Base-by-base conservation (phyloP, 176 grass and related monocot species). In the Panicum miliaceum region DNA sequence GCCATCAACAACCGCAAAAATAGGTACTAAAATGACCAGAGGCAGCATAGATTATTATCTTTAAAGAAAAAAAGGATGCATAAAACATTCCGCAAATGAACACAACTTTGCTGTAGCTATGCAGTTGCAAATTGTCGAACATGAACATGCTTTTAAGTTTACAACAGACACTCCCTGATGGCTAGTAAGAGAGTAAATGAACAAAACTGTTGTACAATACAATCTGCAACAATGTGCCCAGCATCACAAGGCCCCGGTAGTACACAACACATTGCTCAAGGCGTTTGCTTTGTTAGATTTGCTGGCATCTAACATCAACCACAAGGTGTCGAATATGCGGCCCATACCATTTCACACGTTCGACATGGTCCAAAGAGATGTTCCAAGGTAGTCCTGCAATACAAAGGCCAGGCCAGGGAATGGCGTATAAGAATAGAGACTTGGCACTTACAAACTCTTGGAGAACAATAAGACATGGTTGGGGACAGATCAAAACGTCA, bases 281-380 rank as follows among this genome's bases (percentile, higher is more conserved):
- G 25, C 6, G 26, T 60, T 25, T 52, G 34, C 46, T 40, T 42
- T 43, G 72, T 8, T 59, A 84, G 38, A 72, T 64, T 78, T 60
- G 63, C 53, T 50, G 47, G 84, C 96, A 95, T 68, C 80, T 92
- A 54, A 98, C 73, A 84, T 98, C 96, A 25, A 77, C 91, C 64
- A 98, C 96, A 34, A 98, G 73, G 76, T 95, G 96, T 23, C 92
- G 93, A 77, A 98, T 94, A 65, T 90, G 90, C 2, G 93, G 93
- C 20, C 91, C 93, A 29, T 95, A 95, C 96, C 96, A 98, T 85
- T 98, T 98, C 26, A 95, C 91, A 15, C 88, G 92, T 81, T 95
- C 93, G 0, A 94, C 76, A 61, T 95, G 91, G 32, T 92, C 69
- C 62, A 95, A 11, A 15, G 63, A 77, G 18, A 95, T 84, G 45